Evolutionary conservation across 2,329 filamentous ascomycete species (phyloP).

Genomic region (Stagonosporopsis chrysanthemi): DNA sequence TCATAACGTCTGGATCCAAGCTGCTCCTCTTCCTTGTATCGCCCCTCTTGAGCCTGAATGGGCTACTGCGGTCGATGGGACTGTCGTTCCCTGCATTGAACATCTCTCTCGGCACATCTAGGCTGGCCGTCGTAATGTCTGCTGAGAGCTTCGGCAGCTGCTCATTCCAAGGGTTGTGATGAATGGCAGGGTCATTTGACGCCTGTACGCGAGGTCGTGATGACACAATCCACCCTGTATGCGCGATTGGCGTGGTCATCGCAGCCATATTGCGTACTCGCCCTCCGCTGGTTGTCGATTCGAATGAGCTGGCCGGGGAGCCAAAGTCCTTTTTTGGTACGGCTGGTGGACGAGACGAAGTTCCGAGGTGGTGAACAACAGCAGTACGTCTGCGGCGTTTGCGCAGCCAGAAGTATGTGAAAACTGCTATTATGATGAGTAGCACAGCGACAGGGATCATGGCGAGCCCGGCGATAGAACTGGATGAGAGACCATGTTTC

Average conservation of each 20-base stretch:
- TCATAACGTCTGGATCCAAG: conserved; percentile 25
- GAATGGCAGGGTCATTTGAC: background rate
- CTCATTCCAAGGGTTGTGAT: conserved; percentile 13
- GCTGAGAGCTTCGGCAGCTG: conserved; percentile 3
- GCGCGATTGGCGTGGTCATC: conserved; percentile 22
- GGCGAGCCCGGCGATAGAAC: conserved; percentile 32
- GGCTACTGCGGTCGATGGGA: conserved; percentile 39
- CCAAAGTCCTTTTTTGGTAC: conserved; percentile 26
- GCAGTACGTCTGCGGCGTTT: conserved; percentile 11
- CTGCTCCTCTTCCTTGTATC: conserved; percentile 31
- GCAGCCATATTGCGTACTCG: conserved; percentile 32
- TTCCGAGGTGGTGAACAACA: conserved; percentile 4
- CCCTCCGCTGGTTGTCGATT: conserved; percentile 22
- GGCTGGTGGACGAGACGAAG: conserved; percentile 6
- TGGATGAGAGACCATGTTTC: conserved; percentile 15
- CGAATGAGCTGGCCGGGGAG: conserved; percentile 16
- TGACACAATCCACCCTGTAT: conserved; percentile 3
- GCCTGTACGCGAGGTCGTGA: background rate
- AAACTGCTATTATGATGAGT: conserved; percentile 24
- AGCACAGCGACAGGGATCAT: conserved; percentile 34
- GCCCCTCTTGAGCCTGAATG: conserved; percentile 41
- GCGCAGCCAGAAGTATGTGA: conserved; percentile 31
- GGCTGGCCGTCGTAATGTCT: conserved; percentile 4
- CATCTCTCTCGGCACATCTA: background rate
- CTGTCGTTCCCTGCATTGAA: conserved; percentile 25